Evolutionary conservation across 192 early-diverging fungal genomes (phyloP).

Genomic region (Backusella luteola): DNA sequence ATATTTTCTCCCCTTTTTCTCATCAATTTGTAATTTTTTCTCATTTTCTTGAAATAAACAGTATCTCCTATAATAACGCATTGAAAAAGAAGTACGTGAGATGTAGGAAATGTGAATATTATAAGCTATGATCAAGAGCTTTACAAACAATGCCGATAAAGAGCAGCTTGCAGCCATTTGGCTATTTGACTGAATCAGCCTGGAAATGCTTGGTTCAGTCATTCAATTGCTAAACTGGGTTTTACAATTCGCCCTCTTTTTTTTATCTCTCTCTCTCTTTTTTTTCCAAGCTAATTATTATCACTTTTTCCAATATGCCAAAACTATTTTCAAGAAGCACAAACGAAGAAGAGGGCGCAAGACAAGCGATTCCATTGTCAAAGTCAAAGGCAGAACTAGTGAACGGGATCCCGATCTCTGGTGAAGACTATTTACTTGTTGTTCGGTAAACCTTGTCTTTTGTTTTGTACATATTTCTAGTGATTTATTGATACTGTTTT

Average conservation of each 20-base stretch:
- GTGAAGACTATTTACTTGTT: slow-evolving; percentile 33
- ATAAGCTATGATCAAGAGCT: neutral
- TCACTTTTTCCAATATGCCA: neutral
- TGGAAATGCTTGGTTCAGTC: too few relatives aligned
- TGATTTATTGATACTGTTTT: neutral
- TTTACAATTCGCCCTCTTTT: neutral
- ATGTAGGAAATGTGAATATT: neutral
- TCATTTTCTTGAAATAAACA: too few relatives aligned
- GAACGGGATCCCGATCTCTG: slow-evolving; percentile 22
- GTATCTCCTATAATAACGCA: too few relatives aligned
- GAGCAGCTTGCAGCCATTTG: too few relatives aligned
- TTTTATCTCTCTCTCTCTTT: neutral
- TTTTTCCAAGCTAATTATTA: neutral
- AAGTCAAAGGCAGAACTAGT: neutral
- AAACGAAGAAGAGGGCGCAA: neutral
- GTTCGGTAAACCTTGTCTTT: slow-evolving; percentile 19
- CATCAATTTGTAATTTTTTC: too few relatives aligned
- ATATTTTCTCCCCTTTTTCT: too few relatives aligned
- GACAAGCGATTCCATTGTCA: slow-evolving; percentile 9
- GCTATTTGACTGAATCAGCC: too few relatives aligned
- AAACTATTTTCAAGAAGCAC: slow-evolving; percentile 4
- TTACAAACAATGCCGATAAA: neutral
- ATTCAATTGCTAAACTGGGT: neutral
- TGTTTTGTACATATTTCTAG: neutral
- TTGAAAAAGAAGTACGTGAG: neutral